These are phyloP conservation scores for Pseudophaeomoniella oleicola DNA, from an alignment of 2,329 filamentous ascomycete species.

Conservation along the genomic window DNA sequence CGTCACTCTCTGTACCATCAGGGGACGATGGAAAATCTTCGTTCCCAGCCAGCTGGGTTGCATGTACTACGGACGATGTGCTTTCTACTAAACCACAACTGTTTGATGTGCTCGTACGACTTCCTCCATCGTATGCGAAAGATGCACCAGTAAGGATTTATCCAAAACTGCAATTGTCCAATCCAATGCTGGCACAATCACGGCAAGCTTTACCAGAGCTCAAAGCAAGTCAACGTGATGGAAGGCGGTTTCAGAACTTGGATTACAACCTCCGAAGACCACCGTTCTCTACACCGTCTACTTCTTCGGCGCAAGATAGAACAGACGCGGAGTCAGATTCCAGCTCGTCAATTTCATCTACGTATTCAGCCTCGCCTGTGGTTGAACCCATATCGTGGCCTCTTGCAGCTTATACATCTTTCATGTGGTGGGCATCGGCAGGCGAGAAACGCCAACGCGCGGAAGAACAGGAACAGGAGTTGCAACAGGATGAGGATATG, in stretches of 20 bases:
- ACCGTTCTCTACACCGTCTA: constrained; percentile 9
- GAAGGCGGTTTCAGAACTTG: constrained; percentile 62
- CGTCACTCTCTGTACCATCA: constrained; percentile 44
- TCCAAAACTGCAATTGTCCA: constrained; percentile 55
- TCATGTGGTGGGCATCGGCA: constrained; percentile 55
- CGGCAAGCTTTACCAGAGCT: constrained; percentile 47
- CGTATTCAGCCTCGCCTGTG: constrained; percentile 26
- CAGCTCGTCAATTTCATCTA: constrained; percentile 16
- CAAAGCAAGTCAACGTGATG: constrained; percentile 80
- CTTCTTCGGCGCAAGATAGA: constrained; percentile 3
- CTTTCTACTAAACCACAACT: constrained; percentile 71
- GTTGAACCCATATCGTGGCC: constrained; percentile 47
- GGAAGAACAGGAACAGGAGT: constrained; percentile 37
- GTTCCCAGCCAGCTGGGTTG: constrained; percentile 62
- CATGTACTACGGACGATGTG: constrained; percentile 91
- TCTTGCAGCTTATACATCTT: constrained; percentile 44
- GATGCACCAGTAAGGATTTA: constrained; percentile 46
- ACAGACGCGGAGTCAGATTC: constrained; percentile 21
- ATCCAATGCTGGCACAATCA: constrained; percentile 10
- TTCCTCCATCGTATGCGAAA: constrained; percentile 48
- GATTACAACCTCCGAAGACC: constrained; percentile 41
- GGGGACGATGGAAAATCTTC: constrained; percentile 16
- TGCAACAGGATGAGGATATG: constrained; percentile 27
- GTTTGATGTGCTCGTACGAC: constrained; percentile 77
- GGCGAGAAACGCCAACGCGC: constrained; percentile 43